A percentile compares a stretch with the other conserved stretches of the same genome.
phyloP scores from a whole-genome alignment of 768 basidiomycete genomes.

The Rhodotorula paludigena region DNA sequence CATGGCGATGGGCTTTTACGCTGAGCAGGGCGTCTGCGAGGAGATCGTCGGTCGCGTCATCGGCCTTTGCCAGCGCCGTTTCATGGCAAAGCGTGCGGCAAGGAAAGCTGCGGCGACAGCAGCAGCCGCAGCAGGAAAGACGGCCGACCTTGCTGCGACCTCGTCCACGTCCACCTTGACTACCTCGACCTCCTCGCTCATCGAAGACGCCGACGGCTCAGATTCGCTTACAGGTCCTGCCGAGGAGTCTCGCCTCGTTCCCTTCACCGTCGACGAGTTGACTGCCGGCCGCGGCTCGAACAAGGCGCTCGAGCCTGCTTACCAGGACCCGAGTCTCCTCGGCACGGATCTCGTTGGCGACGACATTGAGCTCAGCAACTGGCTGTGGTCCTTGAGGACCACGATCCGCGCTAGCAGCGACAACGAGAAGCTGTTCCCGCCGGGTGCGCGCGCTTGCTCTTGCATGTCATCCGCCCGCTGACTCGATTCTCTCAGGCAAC shows the following conservation, averaged over 20 bases:
- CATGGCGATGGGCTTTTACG: slow-evolving; percentile 47
- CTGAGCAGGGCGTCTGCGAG: slow-evolving; percentile 47
- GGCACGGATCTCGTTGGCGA: slow-evolving; percentile 19
- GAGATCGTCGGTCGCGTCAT: slow-evolving; percentile 48
- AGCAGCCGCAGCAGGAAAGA: too few relatives aligned
- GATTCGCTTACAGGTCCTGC: slow-evolving; percentile 18
- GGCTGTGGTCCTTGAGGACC: slow-evolving; percentile 47
- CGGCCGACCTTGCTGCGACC: too few relatives aligned
- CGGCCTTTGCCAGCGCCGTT: slow-evolving; percentile 44
- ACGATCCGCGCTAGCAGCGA: slow-evolving; percentile 49
- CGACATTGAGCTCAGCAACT: slow-evolving; percentile 44
- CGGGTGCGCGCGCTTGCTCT: slow-evolving; percentile 37
- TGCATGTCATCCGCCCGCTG: too few relatives aligned
- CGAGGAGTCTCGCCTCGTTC: slow-evolving; percentile 32
- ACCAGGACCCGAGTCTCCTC: slow-evolving; percentile 39
- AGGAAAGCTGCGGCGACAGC: slow-evolving; percentile 3
- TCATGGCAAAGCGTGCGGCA: slow-evolving; percentile 22
- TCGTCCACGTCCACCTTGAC: too few relatives aligned
- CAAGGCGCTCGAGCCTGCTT: slow-evolving; percentile 38
- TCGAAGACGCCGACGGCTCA: background rate
- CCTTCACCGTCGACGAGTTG: slow-evolving; percentile 36
- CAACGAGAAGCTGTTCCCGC: slow-evolving; percentile 48
- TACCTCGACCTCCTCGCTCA: background rate
- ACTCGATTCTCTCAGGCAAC: background rate
- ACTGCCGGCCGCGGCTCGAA: slow-evolving; percentile 37